Evolutionary conservation across 495 filamentous ascomycete genomes (phyloP), one percentile per base, ranked within the genome.

Genomic region (Xanthoparmelia taractica): DNA sequence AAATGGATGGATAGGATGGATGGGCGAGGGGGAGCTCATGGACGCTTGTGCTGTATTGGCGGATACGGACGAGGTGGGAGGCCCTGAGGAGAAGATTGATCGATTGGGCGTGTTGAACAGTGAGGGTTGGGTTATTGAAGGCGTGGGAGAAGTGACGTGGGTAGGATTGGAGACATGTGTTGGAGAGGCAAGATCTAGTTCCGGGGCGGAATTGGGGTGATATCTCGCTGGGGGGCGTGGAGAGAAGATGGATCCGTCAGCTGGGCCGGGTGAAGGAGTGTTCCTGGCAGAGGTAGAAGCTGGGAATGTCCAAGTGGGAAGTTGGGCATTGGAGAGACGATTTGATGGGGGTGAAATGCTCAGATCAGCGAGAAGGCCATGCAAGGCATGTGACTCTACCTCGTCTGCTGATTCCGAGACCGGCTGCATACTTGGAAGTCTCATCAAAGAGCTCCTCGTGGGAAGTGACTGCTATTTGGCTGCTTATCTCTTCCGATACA

Each of bases 61-160:
- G 2, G 72, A 74, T 10, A 74, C 36, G 4, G 72, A 74, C 31
- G 72, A 70, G 17, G 72, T 74, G 12, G 73, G 73, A 48, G 73
- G 73, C 33, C 73, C 73, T 8, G 73, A 72, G n/a, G 73, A 69
- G 66, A 75, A 75, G 58, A 75, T 75, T 23, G 73, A 74, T 17
- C 71, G 66, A 43, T 61, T 68, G 23, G 73, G 71, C 17, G 72
- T 71, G 54, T 69, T 75, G 66, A 74, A 74, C 18, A 74, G 64
- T 5, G 68, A 63, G 4, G 65, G 40, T 47, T 74, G 70, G 29
- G 47, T 59, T 61, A 43, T 36, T 27, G 56, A 52, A 17, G 56
- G 55, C 0, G 58, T 38, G 37, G 62, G 52, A 20, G 54, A 41
- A 56, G 41, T 4, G 48, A 37, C 13, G 47, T 63, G 55, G 4